phyloP scores from a whole-genome alignment of 768 basidiomycete genomes.

The Pisolithus microcarpus region DNA sequence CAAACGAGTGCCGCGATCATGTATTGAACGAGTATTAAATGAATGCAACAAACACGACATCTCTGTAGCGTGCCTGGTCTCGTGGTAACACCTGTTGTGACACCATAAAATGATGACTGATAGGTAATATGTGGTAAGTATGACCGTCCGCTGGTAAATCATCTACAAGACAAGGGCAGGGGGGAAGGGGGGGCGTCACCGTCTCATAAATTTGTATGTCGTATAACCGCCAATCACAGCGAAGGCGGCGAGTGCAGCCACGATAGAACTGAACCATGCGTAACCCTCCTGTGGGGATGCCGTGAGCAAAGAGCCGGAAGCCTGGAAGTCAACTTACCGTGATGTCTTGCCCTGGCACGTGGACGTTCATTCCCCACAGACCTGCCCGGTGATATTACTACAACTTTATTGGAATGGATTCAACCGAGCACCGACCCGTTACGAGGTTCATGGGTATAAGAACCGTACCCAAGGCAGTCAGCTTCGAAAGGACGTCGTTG shows the following conservation, averaged over 20 bases:
- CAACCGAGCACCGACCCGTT: slow-evolving; percentile 50
- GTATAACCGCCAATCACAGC: slow-evolving; percentile 76
- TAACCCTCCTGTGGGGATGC: slow-evolving; percentile 35
- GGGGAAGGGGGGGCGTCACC: slow-evolving; percentile 8
- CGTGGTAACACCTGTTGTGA: background rate
- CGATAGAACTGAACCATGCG: slow-evolving; percentile 84
- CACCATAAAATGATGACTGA: background rate
- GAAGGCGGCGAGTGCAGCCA: slow-evolving; percentile 72
- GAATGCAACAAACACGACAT: background rate
- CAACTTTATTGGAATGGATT: background rate
- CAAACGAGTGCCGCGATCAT: background rate
- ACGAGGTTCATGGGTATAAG: slow-evolving; percentile 97
- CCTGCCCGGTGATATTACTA: slow-evolving; percentile 33
- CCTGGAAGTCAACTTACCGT: slow-evolving; percentile 23
- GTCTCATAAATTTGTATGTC: slow-evolving; percentile 68
- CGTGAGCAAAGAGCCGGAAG: background rate
- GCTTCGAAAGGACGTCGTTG: slow-evolving; percentile 95
- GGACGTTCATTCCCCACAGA: slow-evolving; percentile 99
- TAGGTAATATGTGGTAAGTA: background rate
- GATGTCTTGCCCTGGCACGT: slow-evolving; percentile 80
- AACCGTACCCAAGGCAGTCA: slow-evolving; percentile 95
- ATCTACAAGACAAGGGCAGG: background rate
- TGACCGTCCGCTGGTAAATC: background rate
- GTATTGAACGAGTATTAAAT: background rate
- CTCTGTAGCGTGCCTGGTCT: background rate